Percentiles rank a stretch among this genome's conserved stretches.
Conservation (phyloP, 495 filamentous ascomycete genomes). For the Podospora sp. region DNA sequence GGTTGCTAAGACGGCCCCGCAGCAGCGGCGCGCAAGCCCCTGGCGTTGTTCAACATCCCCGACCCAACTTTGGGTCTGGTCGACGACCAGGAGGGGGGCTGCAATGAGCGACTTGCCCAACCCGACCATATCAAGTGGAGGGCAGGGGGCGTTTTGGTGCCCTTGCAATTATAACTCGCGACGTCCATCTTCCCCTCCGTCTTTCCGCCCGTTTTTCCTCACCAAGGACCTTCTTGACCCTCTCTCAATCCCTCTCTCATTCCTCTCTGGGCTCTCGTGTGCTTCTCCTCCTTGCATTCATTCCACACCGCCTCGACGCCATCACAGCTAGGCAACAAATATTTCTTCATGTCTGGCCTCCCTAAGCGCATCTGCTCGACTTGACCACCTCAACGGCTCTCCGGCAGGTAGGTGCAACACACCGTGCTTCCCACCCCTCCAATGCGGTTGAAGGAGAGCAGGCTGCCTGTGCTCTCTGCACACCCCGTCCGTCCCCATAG, state of each 20-base stretch:
- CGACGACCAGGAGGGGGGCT: constrained; percentile 4
- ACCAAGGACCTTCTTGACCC: not conserved
- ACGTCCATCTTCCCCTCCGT: constrained; percentile 11
- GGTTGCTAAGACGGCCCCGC: not conserved
- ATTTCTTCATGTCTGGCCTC: not conserved
- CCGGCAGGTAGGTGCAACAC: not conserved
- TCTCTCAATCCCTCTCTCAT: not conserved
- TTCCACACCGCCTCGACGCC: not conserved
- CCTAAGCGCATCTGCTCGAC: not conserved
- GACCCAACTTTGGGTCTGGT: not conserved
- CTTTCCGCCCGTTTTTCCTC: not conserved
- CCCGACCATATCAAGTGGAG: not conserved
- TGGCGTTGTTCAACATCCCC: not conserved
- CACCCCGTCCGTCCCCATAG: constrained; percentile 11
- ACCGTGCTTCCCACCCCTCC: not conserved
- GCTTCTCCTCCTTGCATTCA: not conserved
- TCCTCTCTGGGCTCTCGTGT: not conserved
- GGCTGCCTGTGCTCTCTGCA: constrained; percentile 1
- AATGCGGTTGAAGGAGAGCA: not conserved
- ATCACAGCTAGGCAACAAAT: not conserved
- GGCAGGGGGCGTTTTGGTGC: not conserved
- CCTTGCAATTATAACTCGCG: constrained; percentile 9
- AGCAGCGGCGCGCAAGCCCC: constrained; percentile 1
- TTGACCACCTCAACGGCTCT: not conserved
- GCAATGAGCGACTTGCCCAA: constrained; percentile 1